Percentiles rank a stretch among this genome's conserved stretches.
Evolutionary conservation across 2,329 filamentous ascomycete genomes (phyloP).

Genomic region (Cladophialophora carrionii): DNA sequence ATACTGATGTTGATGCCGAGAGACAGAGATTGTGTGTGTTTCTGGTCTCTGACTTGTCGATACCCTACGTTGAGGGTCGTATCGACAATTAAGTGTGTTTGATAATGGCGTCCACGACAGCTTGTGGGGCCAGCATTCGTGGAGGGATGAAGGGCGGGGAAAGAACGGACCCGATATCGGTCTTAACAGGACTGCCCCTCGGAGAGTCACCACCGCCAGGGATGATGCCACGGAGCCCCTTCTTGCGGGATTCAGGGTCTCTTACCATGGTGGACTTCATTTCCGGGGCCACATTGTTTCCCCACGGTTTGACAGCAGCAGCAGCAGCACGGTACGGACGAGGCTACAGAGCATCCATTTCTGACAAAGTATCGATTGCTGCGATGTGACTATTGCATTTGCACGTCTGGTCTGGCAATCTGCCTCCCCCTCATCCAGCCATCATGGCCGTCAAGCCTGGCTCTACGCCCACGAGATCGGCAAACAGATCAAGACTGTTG

Average conservation of each 20-base stretch:
- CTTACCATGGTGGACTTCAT: not conserved
- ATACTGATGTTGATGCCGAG: not conserved
- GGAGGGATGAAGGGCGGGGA: conserved; percentile 16
- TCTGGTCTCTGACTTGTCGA: not conserved
- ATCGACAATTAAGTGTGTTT: conserved; percentile 8
- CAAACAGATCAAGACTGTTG: conserved; percentile 32
- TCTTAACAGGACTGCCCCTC: not conserved
- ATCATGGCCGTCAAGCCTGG: conserved; percentile 30
- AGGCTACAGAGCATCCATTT: not conserved
- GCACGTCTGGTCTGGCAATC: not conserved
- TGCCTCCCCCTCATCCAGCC: conserved; percentile 14
- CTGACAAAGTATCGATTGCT: not conserved
- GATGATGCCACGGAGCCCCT: not conserved
- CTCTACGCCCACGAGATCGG: conserved; percentile 29
- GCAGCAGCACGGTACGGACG: not conserved
- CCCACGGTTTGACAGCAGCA: not conserved
- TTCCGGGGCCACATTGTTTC: not conserved
- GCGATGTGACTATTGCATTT: not conserved
- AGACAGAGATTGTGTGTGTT: too few species aligned
- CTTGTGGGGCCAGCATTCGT: conserved; percentile 4
- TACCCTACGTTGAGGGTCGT: not conserved
- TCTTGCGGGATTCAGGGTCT: not conserved
- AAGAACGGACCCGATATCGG: conserved; percentile 21
- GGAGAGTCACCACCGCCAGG: not conserved
- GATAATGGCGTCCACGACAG: conserved; percentile 5